A percentile compares a stretch with the other conserved stretches of the same genome.
Conservation (phyloP, 495 filamentous ascomycete genomes). For the Bombardia bombarda region DNA sequence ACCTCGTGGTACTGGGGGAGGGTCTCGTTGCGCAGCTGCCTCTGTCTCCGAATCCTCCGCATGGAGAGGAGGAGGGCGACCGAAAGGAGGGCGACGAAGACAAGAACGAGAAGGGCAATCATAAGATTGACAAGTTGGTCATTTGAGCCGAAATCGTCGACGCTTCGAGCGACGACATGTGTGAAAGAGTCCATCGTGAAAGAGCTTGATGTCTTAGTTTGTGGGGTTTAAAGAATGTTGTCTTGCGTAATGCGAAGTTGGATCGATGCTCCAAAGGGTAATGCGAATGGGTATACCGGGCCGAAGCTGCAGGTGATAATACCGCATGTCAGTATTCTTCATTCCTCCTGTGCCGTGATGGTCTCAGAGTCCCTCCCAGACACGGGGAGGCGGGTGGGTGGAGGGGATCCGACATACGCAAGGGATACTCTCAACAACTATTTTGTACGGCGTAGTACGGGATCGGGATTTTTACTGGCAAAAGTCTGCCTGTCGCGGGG, state of each 20-base stretch:
- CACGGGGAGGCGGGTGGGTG: not conserved
- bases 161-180: conserved; percentile 44
- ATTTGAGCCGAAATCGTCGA: conserved; percentile 32
- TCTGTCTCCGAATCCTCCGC: conserved; percentile 44
- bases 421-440: conserved; percentile 12
- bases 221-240: conserved; percentile 9
- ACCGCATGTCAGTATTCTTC: not conserved
- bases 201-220: conserved; percentile 13
- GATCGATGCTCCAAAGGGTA: conserved; percentile 6
- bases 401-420: conserved; percentile 14
- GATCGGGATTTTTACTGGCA: too few species aligned
- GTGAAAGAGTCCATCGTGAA: conserved; percentile 41
- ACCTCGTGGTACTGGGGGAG: conserved; percentile 50
- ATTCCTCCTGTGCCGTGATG: not conserved
- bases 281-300: not conserved
- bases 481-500: conserved; percentile 6
- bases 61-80: conserved; percentile 62
- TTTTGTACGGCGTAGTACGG: conserved; percentile 2
- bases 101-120: conserved; percentile 69
- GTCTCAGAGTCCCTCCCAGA: not conserved
- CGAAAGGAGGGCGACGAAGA: conserved; percentile 59
- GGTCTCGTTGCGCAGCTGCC: conserved; percentile 41
- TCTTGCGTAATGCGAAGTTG: conserved; percentile 1
- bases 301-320: not conserved
- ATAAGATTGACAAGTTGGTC: conserved; percentile 66